These are phyloP conservation scores for Blastocystis hominis DNA, from an alignment of 352 stramenopile species.

Conservation along the genomic window DNA sequence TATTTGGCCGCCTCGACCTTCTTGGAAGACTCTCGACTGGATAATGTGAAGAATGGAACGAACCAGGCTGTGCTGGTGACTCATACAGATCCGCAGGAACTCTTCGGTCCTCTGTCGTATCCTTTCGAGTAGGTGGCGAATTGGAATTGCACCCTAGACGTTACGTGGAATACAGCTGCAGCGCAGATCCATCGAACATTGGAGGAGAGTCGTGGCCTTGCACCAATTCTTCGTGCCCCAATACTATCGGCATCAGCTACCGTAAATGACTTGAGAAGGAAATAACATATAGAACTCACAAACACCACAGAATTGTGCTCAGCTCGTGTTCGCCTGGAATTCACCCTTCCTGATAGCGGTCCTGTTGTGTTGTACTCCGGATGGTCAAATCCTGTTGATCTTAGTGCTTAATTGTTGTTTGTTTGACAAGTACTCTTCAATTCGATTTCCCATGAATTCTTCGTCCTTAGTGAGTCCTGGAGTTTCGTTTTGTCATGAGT, in stretches of 20 bases:
- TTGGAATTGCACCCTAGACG: not conserved
- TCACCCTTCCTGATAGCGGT: conserved; percentile 3
- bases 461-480: not conserved
- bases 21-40: conserved; percentile 1
- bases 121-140: not conserved
- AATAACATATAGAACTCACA: not conserved
- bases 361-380: not conserved
- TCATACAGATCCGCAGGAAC: not conserved
- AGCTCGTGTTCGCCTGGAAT: not conserved
- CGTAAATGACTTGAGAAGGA: not conserved
- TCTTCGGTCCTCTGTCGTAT: not conserved
- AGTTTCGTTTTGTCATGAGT: not conserved
- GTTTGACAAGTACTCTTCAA: not conserved
- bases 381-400: conserved; percentile 28
- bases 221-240: not conserved
- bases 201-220: not conserved
- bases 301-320: not conserved
- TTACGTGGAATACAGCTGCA: conserved; percentile 3
- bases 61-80: not conserved
- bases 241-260: not conserved
- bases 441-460: not conserved
- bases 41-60: not conserved
- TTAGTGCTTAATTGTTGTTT: not conserved
- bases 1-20: not conserved
- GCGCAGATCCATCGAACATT: not conserved